Percentiles rank a stretch among this genome's conserved stretches.
Conservation (phyloP, 1,139 yeast species). For the Geotrichum restrictum region DNA sequence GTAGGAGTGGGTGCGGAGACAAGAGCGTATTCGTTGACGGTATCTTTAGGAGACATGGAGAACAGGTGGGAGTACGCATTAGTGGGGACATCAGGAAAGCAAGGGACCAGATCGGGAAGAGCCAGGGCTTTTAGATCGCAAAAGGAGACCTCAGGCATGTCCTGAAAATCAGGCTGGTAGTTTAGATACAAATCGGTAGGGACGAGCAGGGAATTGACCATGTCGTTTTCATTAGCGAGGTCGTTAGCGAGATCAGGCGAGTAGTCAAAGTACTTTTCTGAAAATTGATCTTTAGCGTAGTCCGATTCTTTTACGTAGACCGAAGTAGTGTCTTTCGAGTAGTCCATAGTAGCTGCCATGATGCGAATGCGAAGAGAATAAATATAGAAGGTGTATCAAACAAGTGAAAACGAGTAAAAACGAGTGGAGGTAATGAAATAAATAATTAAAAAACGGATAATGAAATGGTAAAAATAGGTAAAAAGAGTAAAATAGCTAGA, state of each 20-base stretch:
- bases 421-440: not conserved
- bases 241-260: not conserved
- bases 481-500: constrained; percentile 3
- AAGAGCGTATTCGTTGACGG: not conserved
- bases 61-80: not conserved
- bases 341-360: constrained; percentile 9
- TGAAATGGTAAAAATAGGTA: not conserved
- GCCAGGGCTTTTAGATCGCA: constrained; percentile 30
- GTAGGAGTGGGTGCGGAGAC: constrained; percentile 10
- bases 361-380: constrained; percentile 2
- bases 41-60: not conserved
- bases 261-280: not conserved
- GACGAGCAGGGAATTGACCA: not conserved
- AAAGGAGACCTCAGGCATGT: constrained; percentile 17
- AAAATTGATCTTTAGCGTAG: not conserved
- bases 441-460: not conserved
- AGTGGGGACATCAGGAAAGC: not conserved
- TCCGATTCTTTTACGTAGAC: too few species aligned
- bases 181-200: not conserved
- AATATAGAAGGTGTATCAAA: constrained; percentile 3
- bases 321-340: not conserved
- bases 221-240: not conserved
- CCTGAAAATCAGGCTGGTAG: not conserved
- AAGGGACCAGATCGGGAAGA: constrained; percentile 19
- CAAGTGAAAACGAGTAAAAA: not conserved